Evolutionary conservation across 192 early-diverging fungal species (phyloP).

Genomic region (Rhizoclosmatium sp.): DNA sequence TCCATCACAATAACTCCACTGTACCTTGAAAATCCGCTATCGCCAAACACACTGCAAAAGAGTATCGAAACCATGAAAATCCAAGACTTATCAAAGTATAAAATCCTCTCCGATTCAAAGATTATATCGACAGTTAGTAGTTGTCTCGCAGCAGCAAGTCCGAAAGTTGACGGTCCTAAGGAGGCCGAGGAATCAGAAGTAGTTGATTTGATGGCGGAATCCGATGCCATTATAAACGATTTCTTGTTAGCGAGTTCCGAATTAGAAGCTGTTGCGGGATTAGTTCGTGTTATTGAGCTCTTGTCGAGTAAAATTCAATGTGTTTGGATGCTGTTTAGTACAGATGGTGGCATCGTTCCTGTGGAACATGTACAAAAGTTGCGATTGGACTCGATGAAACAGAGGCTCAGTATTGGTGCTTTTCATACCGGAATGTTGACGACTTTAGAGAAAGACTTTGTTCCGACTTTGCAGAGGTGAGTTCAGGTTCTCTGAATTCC

Average conservation of each 20-base stretch:
- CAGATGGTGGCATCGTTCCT: neutral
- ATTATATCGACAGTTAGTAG: neutral
- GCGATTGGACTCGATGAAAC: neutral
- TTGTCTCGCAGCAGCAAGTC: neutral
- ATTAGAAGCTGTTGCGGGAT: neutral
- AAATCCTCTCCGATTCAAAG: neutral
- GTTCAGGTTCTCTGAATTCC: no score
- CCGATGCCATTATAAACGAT: neutral
- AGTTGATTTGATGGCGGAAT: neutral
- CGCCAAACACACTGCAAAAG: neutral
- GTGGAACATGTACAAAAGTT: neutral
- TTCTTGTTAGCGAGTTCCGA: neutral
- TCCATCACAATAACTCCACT: neutral
- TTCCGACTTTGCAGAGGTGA: no score
- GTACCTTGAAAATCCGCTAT: neutral
- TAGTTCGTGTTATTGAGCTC: conserved; percentile 22
- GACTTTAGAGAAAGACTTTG: no score
- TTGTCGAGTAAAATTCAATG: conserved; percentile 23
- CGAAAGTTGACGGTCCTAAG: neutral
- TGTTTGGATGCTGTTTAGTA: conserved; percentile 31
- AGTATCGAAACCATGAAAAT: neutral
- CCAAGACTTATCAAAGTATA: neutral
- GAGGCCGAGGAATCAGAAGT: neutral
- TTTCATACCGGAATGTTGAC: no score
- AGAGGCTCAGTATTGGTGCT: neutral